These are phyloP conservation scores for Neofusicoccum laricinum DNA, from an alignment of 2,329 filamentous ascomycete species.

Conservation along the genomic window DNA sequence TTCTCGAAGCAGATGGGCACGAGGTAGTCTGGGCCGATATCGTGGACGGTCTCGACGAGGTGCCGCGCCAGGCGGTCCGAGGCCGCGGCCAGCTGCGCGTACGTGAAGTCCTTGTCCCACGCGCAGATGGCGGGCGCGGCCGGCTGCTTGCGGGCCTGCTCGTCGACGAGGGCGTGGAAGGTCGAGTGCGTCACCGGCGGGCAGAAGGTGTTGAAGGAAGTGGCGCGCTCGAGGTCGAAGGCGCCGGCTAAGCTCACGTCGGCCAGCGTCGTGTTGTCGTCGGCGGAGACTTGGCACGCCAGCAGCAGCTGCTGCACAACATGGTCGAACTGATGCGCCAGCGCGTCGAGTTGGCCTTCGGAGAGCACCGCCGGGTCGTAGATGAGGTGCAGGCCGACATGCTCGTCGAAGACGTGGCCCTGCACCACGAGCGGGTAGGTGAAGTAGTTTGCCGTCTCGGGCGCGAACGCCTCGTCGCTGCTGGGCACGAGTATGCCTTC, in stretches of 20 bases:
- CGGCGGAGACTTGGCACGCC: no score
- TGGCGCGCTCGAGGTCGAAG: neutral
- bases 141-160: conserved; percentile 38
- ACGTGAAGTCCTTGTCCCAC: conserved; percentile 51
- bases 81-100: conserved; percentile 41
- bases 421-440: neutral
- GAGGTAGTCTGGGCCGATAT: conserved; percentile 17
- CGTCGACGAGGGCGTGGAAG: conserved; percentile 48
- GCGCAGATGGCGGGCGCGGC: conserved; percentile 45
- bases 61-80: conserved; percentile 37
- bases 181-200: conserved; percentile 34
- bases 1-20: conserved; percentile 8
- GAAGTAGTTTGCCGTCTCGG: neutral
- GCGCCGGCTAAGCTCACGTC: neutral
- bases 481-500: no score
- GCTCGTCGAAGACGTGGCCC: neutral
- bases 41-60: conserved; percentile 25
- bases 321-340: conserved; percentile 9
- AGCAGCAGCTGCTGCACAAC: conserved; percentile 1
- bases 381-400: neutral
- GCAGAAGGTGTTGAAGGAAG: neutral
- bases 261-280: neutral
- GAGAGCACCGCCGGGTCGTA: neutral
- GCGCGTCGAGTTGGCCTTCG: neutral
- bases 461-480: no score